These are phyloP conservation scores for Globisporangium carolinianum DNA, from an alignment of 352 stramenopile genomes.

Conservation along the genomic window DNA sequence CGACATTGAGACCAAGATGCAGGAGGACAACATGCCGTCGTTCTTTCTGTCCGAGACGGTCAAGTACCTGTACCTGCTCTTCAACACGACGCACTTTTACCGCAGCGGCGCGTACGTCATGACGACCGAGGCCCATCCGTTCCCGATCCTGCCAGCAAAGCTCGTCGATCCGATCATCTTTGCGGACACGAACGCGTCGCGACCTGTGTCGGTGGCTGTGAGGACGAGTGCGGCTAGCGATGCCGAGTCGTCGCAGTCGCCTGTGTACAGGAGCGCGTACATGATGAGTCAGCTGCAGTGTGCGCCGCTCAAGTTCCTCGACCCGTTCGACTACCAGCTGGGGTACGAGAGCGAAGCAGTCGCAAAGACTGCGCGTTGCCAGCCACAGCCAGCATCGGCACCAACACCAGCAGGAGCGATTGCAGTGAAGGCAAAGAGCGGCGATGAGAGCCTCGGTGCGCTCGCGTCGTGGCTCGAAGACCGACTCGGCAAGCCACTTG, in stretches of 20 bases:
- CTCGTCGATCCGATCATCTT: constrained; percentile 35
- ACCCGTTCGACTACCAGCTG: constrained; percentile 46
- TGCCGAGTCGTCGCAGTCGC: neutral
- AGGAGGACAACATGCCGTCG: constrained; percentile 97
- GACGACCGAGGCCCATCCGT: constrained; percentile 95
- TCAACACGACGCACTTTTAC: constrained; percentile 88
- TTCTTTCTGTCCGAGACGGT: constrained; percentile 99
- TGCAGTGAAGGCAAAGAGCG: neutral
- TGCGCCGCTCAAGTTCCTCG: constrained; percentile 36
- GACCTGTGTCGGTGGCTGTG: neutral
- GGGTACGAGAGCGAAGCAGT: constrained; percentile 48
- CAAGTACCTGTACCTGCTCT: constrained; percentile 99
- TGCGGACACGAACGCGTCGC: constrained; percentile 3
- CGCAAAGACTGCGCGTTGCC: constrained; percentile 37
- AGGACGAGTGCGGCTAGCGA: constrained; percentile 1
- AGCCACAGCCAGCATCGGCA: neutral
- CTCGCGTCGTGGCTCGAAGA: constrained; percentile 51
- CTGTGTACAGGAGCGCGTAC: constrained; percentile 3
- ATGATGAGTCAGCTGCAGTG: constrained; percentile 27
- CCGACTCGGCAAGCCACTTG: constrained; percentile 26
- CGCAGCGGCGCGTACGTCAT: constrained; percentile 90
- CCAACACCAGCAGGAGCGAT: neutral
- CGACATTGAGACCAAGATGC: constrained; percentile 81
- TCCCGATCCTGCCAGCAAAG: constrained; percentile 68
- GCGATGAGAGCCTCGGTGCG: constrained; percentile 1